phyloP scores from a whole-genome alignment of 352 stramenopile species.

The Paralagenidium karlingii region DNA sequence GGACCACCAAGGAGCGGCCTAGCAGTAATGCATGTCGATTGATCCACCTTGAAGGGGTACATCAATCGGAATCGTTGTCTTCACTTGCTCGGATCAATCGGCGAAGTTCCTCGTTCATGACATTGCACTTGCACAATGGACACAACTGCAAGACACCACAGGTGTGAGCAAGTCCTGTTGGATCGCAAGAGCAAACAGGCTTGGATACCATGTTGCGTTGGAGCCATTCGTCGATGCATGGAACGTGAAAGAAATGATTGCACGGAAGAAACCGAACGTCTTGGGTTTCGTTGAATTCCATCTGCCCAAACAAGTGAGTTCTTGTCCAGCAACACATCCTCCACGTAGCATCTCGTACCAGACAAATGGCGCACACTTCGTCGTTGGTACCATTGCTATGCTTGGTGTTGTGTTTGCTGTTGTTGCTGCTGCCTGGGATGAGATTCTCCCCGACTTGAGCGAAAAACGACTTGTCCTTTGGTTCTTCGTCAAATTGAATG shows the following conservation, averaged over 20 bases:
- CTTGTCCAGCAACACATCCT: background rate
- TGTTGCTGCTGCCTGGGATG: constrained; percentile 36
- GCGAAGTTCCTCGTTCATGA: too few relatives aligned
- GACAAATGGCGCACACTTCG: constrained; percentile 60
- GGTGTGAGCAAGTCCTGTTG: background rate
- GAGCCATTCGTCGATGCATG: constrained; percentile 85
- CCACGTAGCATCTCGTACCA: constrained; percentile 23
- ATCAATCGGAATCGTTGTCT: too few relatives aligned
- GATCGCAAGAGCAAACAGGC: background rate
- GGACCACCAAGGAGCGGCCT: too few relatives aligned
- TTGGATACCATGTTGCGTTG: constrained; percentile 69
- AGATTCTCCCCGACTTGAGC: constrained; percentile 17
- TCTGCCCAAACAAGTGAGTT: constrained; percentile 19
- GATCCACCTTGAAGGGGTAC: too few relatives aligned
- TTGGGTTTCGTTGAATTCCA: constrained; percentile 64
- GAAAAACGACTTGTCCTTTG: too few relatives aligned
- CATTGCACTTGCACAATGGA: constrained; percentile 73
- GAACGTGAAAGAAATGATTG: constrained; percentile 82
- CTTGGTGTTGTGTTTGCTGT: constrained; percentile 44
- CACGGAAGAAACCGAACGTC: constrained; percentile 69
- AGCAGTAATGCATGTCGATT: too few relatives aligned
- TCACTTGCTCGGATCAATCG: too few relatives aligned
- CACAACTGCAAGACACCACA: constrained; percentile 11
- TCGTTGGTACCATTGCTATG: too few relatives aligned
- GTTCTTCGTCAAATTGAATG: too few relatives aligned